phyloP scores from a whole-genome alignment of 495 filamentous ascomycete genomes.

The Rostrohypoxylon terebratum region DNA sequence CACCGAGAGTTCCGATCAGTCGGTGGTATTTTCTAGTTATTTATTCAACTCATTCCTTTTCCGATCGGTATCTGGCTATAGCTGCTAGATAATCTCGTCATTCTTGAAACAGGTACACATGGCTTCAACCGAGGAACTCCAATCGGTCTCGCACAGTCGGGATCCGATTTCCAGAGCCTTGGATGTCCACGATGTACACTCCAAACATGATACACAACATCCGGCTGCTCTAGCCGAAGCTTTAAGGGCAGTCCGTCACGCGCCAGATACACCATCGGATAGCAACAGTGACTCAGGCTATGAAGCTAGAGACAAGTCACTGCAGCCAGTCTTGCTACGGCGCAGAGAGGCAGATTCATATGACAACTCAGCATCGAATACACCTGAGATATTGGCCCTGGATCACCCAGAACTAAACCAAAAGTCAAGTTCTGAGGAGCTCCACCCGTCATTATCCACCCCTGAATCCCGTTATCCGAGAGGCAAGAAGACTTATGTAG shows the following conservation, averaged over 20 bases:
- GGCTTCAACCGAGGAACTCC: conserved; percentile 20
- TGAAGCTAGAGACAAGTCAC: conserved; percentile 23
- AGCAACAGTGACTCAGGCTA: conserved; percentile 38
- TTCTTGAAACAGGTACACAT: conserved; percentile 29
- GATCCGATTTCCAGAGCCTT: neutral
- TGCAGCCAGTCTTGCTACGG: conserved; percentile 32
- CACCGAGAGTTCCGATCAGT: neutral
- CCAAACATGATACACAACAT: conserved; percentile 34
- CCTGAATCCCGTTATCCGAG: conserved; percentile 9
- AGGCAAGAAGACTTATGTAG: conserved; percentile 55
- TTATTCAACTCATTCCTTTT: neutral
- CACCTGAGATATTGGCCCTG: conserved; percentile 37
- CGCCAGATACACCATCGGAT: conserved; percentile 37
- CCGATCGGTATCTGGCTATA: neutral
- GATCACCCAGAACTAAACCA: conserved; percentile 11
- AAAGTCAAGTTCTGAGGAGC: conserved; percentile 23
- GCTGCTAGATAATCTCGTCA: neutral
- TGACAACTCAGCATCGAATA: conserved; percentile 36
- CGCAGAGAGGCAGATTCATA: conserved; percentile 38
- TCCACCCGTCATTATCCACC: conserved; percentile 15
- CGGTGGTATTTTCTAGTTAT: neutral
- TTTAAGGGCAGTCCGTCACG: conserved; percentile 32
- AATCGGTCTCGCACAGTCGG: neutral
- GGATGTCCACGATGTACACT: neutral
- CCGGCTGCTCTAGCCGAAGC: conserved; percentile 34